These are phyloP conservation scores for Rhizoclosmatium globosum DNA, from an alignment of 192 early-diverging fungal species.

Conservation along the genomic window DNA sequence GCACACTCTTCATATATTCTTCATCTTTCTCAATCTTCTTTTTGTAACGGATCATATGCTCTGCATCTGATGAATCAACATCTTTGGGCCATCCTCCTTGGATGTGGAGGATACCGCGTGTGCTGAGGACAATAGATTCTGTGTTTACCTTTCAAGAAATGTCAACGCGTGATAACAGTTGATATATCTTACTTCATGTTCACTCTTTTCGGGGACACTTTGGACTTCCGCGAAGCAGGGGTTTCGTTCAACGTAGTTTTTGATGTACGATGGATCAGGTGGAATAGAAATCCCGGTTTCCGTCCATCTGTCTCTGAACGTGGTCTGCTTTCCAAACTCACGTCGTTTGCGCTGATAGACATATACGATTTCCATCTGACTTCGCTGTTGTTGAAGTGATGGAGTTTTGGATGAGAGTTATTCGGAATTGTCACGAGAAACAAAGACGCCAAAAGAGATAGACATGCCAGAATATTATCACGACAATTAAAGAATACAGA, in stretches of 20 bases:
- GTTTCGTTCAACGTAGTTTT: constrained; percentile 65
- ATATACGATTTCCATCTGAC: constrained; percentile 68
- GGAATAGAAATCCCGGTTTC: constrained; percentile 44
- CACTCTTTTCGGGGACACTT: constrained; percentile 60
- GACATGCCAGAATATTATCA: too few species aligned
- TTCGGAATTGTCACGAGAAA: constrained; percentile 1
- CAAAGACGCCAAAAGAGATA: not conserved
- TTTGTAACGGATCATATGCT: constrained; percentile 69
- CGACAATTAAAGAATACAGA: too few species aligned
- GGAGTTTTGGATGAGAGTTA: not conserved
- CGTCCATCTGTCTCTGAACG: constrained; percentile 54
- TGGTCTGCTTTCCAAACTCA: constrained; percentile 67
- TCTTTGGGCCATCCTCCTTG: constrained; percentile 75
- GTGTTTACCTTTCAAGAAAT: constrained; percentile 64
- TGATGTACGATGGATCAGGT: constrained; percentile 56
- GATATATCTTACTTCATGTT: constrained; percentile 60
- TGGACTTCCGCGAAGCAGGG: constrained; percentile 57
- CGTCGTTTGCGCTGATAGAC: constrained; percentile 67
- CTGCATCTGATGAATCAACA: constrained; percentile 66
- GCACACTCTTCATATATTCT: constrained; percentile 64
- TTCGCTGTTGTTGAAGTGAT: not conserved
- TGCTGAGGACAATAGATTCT: constrained; percentile 57
- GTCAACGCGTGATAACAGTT: not conserved
- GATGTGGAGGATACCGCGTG: constrained; percentile 61
- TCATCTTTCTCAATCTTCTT: constrained; percentile 75